These are phyloP conservation scores for Phytophthora agathidicida DNA, from an alignment of 352 stramenopile species.

Conservation along the genomic window DNA sequence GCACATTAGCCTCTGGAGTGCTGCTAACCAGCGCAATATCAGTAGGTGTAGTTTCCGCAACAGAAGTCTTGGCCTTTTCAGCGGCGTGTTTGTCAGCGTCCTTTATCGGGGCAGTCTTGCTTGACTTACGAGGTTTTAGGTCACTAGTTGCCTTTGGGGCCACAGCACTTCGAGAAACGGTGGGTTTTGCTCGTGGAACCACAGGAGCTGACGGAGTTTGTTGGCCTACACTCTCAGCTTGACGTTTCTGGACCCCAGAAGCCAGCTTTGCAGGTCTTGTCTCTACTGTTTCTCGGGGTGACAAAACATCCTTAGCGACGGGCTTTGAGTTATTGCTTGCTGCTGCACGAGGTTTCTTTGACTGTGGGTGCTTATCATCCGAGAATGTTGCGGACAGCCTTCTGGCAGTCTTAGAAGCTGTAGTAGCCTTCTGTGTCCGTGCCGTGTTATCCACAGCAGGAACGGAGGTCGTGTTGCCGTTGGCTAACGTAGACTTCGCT, in stretches of 20 bases:
- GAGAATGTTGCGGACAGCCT: constrained; percentile 9
- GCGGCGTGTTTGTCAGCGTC: background rate
- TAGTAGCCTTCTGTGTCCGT: constrained; percentile 10
- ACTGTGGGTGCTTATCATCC: constrained; percentile 11
- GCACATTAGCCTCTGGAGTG: background rate
- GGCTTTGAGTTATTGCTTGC: constrained; percentile 21
- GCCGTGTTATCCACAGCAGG: background rate
- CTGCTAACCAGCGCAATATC: background rate
- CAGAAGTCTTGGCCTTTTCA: background rate
- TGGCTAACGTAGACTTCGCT: constrained; percentile 68
- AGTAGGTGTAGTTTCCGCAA: background rate
- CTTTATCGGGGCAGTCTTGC: constrained; percentile 4
- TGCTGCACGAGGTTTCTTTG: constrained; percentile 16
- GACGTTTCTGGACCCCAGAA: no score
- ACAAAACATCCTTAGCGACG: constrained; percentile 2
- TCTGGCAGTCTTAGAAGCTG: constrained; percentile 5
- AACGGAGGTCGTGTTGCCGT: constrained; percentile 23
- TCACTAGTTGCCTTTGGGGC: constrained; percentile 9
- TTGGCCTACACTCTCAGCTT: no score
- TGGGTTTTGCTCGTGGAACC: constrained; percentile 18
- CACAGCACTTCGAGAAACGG: constrained; percentile 4
- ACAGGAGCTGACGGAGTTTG: constrained; percentile 1
- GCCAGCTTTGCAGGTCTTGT: constrained; percentile 17
- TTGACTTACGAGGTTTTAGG: constrained; percentile 22
- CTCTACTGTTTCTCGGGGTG: constrained; percentile 15